Percentiles rank a stretch among this genome's conserved stretches.
Conservation (phyloP, 257 asterid genomes). For the Dorcoceras hygrometricum region DNA sequence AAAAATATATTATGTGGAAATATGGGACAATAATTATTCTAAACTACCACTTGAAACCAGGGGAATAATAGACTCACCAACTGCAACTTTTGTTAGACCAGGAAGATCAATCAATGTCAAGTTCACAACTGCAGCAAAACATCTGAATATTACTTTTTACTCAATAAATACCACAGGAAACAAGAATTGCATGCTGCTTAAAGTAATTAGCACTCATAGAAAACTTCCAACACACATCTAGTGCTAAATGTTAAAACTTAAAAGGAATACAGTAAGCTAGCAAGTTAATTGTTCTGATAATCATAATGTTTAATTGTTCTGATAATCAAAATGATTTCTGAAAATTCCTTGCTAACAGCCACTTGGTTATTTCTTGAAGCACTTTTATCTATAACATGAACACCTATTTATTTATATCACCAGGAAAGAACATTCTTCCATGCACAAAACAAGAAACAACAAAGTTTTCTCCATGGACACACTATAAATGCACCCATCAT, state of each 20-base stretch:
- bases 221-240: neutral
- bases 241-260: neutral
- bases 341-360: no score
- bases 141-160: constrained; percentile 20
- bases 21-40: constrained; percentile 5
- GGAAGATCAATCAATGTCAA: constrained; percentile 72
- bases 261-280: neutral
- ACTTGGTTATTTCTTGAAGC: no score
- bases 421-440: no score
- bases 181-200: constrained; percentile 8
- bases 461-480: no score
- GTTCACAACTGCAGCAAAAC: constrained; percentile 52
- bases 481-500: no score
- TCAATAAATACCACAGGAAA: constrained; percentile 16
- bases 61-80: constrained; percentile 46
- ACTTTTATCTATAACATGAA: no score
- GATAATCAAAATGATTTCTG: no score
- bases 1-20: constrained; percentile 4
- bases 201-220: constrained; percentile 6
- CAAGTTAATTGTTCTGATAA: no score
- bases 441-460: no score
- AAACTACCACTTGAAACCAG: constrained; percentile 9
- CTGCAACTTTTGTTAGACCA: constrained; percentile 65
- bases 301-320: no score
- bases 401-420: no score